Conservation (phyloP, 176 grass and related monocot species). For the Musa acuminata region DNA sequence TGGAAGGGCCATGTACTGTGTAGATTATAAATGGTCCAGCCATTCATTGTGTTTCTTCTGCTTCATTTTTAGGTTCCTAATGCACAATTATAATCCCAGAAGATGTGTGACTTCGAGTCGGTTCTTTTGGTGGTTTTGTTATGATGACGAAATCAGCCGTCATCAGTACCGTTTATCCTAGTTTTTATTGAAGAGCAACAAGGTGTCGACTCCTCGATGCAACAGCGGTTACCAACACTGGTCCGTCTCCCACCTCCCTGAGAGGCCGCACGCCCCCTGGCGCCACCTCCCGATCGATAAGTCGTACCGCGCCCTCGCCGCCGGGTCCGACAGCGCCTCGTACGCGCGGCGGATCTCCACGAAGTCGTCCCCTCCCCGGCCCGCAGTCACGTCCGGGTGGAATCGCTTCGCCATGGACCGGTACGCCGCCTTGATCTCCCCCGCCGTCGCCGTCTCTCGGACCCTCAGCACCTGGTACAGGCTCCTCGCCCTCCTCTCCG, state of each 20-base stretch:
- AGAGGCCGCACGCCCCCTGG: background rate
- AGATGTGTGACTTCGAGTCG: background rate
- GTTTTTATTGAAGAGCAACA: too few relatives aligned
- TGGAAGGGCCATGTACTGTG: background rate
- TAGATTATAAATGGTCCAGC: background rate
- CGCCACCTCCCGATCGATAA: slow-evolving; percentile 28
- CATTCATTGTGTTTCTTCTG: background rate
- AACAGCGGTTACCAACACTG: slow-evolving; percentile 38
- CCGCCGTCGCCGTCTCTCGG: slow-evolving; percentile 34
- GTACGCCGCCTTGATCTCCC: slow-evolving; percentile 61
- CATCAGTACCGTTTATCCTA: too few relatives aligned
- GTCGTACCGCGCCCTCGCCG: slow-evolving; percentile 36
- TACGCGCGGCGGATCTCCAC: slow-evolving; percentile 53
- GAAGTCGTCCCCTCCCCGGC: slow-evolving; percentile 24
- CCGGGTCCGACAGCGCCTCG: slow-evolving; percentile 50
- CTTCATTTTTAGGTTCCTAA: background rate
- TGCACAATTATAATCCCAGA: background rate
- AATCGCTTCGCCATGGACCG: slow-evolving; percentile 54
- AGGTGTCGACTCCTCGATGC: too few relatives aligned
- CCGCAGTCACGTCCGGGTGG: slow-evolving; percentile 39
- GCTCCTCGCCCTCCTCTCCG: slow-evolving; percentile 10
- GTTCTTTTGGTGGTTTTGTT: background rate
- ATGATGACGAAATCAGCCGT: background rate
- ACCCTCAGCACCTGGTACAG: slow-evolving; percentile 49
- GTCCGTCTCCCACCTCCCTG: slow-evolving; percentile 42